These are phyloP conservation scores for Aspergillus pseudoglaucus DNA, from an alignment of 2,329 filamentous ascomycete genomes.

Conservation along the genomic window DNA sequence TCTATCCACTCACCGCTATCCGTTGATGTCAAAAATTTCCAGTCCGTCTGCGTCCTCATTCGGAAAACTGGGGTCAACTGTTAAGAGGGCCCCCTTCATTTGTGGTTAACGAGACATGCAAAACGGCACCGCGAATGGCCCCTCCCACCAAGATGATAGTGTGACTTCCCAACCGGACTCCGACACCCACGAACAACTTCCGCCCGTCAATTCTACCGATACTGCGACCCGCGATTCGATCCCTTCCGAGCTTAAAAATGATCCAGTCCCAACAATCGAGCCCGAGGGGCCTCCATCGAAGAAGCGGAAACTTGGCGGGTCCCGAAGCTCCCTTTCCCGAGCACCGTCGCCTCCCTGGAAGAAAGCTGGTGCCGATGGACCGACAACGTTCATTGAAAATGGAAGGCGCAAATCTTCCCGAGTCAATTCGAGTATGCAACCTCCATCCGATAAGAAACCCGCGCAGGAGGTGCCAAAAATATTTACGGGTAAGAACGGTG, in stretches of 20 bases:
- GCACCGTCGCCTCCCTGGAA: constrained; percentile 84
- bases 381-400: constrained; percentile 69
- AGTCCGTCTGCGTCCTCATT: constrained; percentile 32
- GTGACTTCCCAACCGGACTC: constrained; percentile 26
- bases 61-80: constrained; percentile 41
- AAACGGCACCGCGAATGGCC: constrained; percentile 39
- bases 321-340: constrained; percentile 34
- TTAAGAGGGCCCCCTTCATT: constrained; percentile 36
- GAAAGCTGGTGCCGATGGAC: constrained; percentile 73
- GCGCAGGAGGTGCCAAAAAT: constrained; percentile 37
- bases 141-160: constrained; percentile 34
- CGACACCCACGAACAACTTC: constrained; percentile 13
- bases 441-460: constrained; percentile 42
- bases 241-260: constrained; percentile 22
- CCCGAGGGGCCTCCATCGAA: constrained; percentile 39
- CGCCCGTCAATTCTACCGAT: constrained; percentile 16
- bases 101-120: constrained; percentile 40
- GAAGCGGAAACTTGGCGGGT: constrained; percentile 38
- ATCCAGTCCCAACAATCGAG: constrained; percentile 22
- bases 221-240: constrained; percentile 18
- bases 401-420: constrained; percentile 57
- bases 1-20: constrained; percentile 27
- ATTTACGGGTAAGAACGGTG: constrained; percentile 24
- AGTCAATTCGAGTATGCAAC: constrained; percentile 42
- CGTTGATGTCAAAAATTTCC: constrained; percentile 35